Percentiles rank a stretch among this genome's conserved stretches.
phyloP scores from a whole-genome alignment of 805 yeast species.

The Saccharomycopsis oosterbeekiorum region DNA sequence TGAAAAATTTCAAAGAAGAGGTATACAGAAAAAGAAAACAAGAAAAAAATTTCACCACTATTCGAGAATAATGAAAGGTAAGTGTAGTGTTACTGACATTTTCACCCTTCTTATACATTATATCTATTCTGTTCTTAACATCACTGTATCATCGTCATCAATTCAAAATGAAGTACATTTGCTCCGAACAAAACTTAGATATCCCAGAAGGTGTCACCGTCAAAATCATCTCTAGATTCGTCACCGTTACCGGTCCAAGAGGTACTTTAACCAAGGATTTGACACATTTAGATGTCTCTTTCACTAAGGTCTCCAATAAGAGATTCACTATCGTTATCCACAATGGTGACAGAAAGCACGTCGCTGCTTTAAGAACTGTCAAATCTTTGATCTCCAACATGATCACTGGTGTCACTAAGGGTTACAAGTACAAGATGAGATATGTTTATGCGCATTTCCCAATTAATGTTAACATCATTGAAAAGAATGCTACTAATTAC shows the following conservation, averaged over 20 bases:
- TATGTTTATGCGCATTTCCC: constrained; percentile 99
- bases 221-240: constrained; percentile 79
- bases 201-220: constrained; percentile 92
- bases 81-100: not conserved
- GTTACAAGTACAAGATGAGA: constrained; percentile 99
- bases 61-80: not conserved
- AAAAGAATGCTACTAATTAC: constrained; percentile 59
- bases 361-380: constrained; percentile 98
- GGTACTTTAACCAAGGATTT: constrained; percentile 86
- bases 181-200: constrained; percentile 74
- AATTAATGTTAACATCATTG: constrained; percentile 89
- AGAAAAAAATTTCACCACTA: not conserved
- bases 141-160: not conserved
- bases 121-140: not conserved
- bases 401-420: constrained; percentile 98
- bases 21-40: not conserved
- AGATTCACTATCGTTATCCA: constrained; percentile 84
- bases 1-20: not conserved
- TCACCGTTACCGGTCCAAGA: constrained; percentile 96
- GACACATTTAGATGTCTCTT: constrained; percentile 91
- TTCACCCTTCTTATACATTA: not conserved
- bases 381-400: constrained; percentile 89
- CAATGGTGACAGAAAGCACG: constrained; percentile 99
- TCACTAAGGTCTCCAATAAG: constrained; percentile 63
- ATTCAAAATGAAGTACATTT: constrained; percentile 65